Percentiles rank a stretch among this genome's conserved stretches.
phyloP scores from a whole-genome alignment of 2,329 filamentous ascomycete species.

The Sporothrix sp. region DNA sequence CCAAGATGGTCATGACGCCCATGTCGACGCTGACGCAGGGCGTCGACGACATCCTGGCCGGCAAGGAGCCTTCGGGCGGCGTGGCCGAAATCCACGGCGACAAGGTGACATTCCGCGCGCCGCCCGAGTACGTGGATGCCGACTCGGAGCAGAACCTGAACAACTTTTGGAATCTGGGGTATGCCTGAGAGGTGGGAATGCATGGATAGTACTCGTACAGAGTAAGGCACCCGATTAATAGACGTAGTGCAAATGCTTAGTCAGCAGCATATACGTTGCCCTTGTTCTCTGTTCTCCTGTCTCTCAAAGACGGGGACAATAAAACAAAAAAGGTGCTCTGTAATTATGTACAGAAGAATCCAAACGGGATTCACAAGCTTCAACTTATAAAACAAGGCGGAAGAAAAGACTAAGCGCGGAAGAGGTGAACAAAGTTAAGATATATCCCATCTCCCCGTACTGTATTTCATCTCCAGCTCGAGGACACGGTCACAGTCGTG shows the following conservation, averaged over 20 bases:
- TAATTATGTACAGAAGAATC: not conserved
- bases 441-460: not conserved
- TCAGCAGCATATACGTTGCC: no score
- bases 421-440: no score
- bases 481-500: not conserved
- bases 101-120: conserved; percentile 36
- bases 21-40: conserved; percentile 38
- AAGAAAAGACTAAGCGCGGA: not conserved
- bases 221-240: no score
- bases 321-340: not conserved
- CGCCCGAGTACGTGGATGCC: conserved; percentile 37
- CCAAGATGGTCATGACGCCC: conserved; percentile 40
- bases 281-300: no score
- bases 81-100: conserved; percentile 44
- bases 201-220: no score
- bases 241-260: no score
- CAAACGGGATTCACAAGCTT: not conserved
- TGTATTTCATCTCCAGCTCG: conserved; percentile 12
- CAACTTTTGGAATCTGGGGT: conserved; percentile 37
- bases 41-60: conserved; percentile 32
- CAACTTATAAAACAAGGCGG: not conserved
- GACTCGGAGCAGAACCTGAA: conserved; percentile 38
- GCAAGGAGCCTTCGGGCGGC: conserved; percentile 31
- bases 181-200: conserved; percentile 26
- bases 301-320: no score